phyloP scores from a whole-genome alignment of 331 rosid species.

The Malus hybrid region DNA sequence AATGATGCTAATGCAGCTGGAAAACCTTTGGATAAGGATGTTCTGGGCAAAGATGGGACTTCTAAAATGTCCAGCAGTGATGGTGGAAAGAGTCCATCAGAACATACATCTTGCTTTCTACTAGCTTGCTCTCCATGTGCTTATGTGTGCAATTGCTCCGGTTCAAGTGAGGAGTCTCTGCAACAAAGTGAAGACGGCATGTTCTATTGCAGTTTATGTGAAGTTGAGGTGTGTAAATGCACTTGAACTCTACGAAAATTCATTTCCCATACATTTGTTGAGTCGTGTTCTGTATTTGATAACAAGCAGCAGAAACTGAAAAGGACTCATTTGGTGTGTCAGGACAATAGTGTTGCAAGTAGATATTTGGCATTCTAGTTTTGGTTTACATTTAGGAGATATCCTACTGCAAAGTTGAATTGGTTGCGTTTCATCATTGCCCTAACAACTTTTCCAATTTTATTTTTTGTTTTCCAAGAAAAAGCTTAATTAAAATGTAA shows the following conservation, averaged over 20 bases:
- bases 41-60: conserved; percentile 34
- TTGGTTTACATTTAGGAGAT: not conserved
- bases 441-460: not conserved
- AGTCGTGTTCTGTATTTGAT: conserved; percentile 4
- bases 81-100: conserved; percentile 22
- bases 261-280: not conserved
- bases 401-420: not conserved
- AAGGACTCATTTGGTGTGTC: not conserved
- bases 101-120: conserved; percentile 38
- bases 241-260: not conserved
- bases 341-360: conserved; percentile 1
- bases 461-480: not conserved
- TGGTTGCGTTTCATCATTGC: not conserved
- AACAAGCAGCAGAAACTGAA: not conserved
- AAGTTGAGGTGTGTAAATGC: conserved; percentile 81
- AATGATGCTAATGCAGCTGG: conserved; percentile 55
- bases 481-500: conserved; percentile 2
- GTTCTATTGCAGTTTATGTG: conserved; percentile 97
- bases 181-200: conserved; percentile 88
- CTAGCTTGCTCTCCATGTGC: conserved; percentile 79
- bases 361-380: conserved; percentile 8
- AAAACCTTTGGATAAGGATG: conserved; percentile 51
- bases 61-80: conserved; percentile 35
- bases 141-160: conserved; percentile 40
- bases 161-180: conserved; percentile 51